Base-by-base conservation (phyloP, 352 stramenopile species). In the Globisporangium ultimum region DNA sequence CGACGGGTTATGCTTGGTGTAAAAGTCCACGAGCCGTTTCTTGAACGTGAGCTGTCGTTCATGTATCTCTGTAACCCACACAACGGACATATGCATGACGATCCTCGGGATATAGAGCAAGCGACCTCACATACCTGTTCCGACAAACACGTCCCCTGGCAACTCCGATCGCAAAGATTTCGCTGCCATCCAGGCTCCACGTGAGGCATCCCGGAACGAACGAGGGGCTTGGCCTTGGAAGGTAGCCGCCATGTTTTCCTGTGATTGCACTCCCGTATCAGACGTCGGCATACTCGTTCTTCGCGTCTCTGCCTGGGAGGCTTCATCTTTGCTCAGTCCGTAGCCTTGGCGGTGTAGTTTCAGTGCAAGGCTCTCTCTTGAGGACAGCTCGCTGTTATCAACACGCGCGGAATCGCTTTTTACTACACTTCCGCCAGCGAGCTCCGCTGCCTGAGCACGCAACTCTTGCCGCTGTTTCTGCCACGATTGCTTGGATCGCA, bases 401-500 rank as follows among this genome's bases (percentile, higher is more conserved):
- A 3, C 40, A 6, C 18, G 12, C 12, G 3, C 17, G 40, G 40
- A 6, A n/a, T 45, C 40, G 40, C 40, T 45, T 10, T 0, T 36
- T 45, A 10, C 40, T 10, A 5, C 40, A n/a, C 17, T 41, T 14
- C 9, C 22, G 14, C 32, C 34, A 40, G 13, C 59, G 49, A 77
- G 76, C 13, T 52, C 34, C 10, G 52, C 49, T n/a, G 68, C 67
- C 66, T 83, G 57, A 7, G 61, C 40, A 28, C 68, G 58, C 38
- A 91, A 55, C 42, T 76, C 54, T 5, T 81, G 62, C 40, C 70
- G 73, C 59, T 89, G 79, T 14, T 74, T 74, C 18, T 66, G 76
- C 82, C 82, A 91, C 54, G 79, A 89, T 32, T 82, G 77, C 40
- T 74, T 69, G 28, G 79, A 89, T 3, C 78, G 72, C 59, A 76